Evolutionary conservation across 2,329 filamentous ascomycete genomes (phyloP).

Genomic region (Colletotrichum spaethianum): DNA sequence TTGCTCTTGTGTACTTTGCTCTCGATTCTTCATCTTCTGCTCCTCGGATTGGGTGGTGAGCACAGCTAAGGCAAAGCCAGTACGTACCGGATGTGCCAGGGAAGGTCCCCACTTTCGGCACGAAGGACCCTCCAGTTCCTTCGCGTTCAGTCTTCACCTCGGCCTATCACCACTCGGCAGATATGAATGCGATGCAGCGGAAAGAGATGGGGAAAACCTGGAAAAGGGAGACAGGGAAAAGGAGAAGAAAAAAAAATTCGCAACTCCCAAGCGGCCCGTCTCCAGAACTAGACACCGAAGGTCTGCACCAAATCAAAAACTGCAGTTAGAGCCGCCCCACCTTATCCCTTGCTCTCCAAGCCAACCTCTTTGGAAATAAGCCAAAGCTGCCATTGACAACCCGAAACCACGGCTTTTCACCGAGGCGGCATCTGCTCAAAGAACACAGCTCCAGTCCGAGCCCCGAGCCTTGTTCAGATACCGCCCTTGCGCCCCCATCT

Average conservation of each 20-base stretch:
- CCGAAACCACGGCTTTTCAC: constrained; percentile 39
- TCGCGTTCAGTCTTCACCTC: constrained; percentile 26
- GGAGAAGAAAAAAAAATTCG: too few species aligned
- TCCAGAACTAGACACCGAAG: constrained; percentile 7
- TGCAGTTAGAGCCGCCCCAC: constrained; percentile 18
- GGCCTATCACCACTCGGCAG: constrained; percentile 36
- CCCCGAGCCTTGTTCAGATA: constrained; percentile 18
- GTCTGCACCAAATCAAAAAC: background rate
- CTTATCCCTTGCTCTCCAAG: constrained; percentile 15
- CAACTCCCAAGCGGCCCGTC: constrained; percentile 5
- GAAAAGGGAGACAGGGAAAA: background rate
- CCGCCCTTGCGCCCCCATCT: constrained; percentile 1
- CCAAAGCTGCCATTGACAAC: constrained; percentile 17
- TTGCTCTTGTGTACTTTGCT: constrained; percentile 12
- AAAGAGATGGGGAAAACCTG: background rate
- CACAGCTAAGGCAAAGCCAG: constrained; percentile 21
- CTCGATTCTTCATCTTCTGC: constrained; percentile 7
- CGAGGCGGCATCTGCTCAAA: constrained; percentile 27
- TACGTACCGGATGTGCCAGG: constrained; percentile 26
- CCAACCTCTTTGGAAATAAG: constrained; percentile 32
- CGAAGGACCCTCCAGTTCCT: constrained; percentile 34
- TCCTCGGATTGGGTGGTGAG: background rate
- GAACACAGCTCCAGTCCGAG: constrained; percentile 12
- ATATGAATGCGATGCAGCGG: constrained; percentile 7
- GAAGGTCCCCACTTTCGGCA: constrained; percentile 31